phyloP scores from a whole-genome alignment of 192 early-diverging fungal species.

The Geranomyces variabilis region DNA sequence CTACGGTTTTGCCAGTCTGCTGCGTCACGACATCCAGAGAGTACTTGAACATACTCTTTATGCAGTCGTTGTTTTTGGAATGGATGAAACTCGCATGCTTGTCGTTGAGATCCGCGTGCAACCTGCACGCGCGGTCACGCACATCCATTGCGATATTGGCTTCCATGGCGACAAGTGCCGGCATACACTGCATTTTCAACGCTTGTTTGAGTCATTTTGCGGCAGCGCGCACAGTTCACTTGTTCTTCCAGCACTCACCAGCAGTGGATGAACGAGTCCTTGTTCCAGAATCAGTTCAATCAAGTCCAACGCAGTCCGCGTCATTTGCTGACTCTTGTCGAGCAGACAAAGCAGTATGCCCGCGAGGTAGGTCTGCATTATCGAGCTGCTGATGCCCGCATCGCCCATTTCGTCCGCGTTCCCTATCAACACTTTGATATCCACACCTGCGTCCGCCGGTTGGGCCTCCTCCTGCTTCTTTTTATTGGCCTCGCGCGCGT shows the following conservation, averaged over 20 bases:
- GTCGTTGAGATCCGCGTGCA: conserved; percentile 75
- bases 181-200: conserved; percentile 72
- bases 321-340: conserved; percentile 56
- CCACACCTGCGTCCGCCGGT: conserved; percentile 40
- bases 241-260: conserved; percentile 44
- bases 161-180: conserved; percentile 83
- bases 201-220: too few relatives aligned
- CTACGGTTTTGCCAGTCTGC: neutral
- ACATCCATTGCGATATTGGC: conserved; percentile 65
- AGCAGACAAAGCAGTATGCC: conserved; percentile 77
- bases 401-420: conserved; percentile 82
- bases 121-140: conserved; percentile 69
- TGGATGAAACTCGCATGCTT: conserved; percentile 93
- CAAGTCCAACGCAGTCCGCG: conserved; percentile 75
- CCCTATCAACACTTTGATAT: conserved; percentile 78
- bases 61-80: conserved; percentile 75
- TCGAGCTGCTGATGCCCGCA: conserved; percentile 82
- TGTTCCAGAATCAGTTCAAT: conserved; percentile 83
- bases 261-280: conserved; percentile 86
- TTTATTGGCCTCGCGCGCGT: conserved; percentile 27
- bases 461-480: neutral
- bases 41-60: conserved; percentile 75
- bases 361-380: conserved; percentile 88
- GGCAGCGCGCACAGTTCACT: neutral
- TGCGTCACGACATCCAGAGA: conserved; percentile 22